These are phyloP conservation scores for Stentor roeselii DNA, from an alignment of 73 alveolate species.

Conservation along the genomic window DNA sequence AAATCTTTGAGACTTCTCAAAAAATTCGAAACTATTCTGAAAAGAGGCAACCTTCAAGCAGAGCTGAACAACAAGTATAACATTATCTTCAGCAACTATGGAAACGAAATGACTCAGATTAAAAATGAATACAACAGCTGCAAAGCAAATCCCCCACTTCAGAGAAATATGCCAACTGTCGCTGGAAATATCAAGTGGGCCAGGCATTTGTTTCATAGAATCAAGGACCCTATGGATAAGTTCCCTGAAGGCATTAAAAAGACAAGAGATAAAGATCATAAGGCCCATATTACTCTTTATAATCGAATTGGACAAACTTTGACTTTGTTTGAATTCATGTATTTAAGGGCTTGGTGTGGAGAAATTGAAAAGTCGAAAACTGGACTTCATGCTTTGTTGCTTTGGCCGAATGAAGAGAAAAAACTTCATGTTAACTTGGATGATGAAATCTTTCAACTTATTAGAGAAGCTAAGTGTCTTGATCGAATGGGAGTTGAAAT, in stretches of 20 bases:
- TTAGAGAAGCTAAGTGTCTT: slow-evolving; percentile 99
- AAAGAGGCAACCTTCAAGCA: slow-evolving; percentile 90
- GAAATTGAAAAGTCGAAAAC: slow-evolving; percentile 93
- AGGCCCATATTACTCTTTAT: slow-evolving; percentile 70
- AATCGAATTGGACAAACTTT: slow-evolving; percentile 82
- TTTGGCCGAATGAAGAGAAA: slow-evolving; percentile 91
- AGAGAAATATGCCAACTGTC: slow-evolving; percentile 99
- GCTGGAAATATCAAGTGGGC: slow-evolving; percentile 99
- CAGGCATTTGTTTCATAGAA: slow-evolving; percentile 94
- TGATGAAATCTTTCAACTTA: slow-evolving; percentile 96
- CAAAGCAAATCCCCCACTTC: slow-evolving; percentile 93
- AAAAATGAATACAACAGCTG: slow-evolving; percentile 38
- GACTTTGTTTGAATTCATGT: slow-evolving; percentile 75
- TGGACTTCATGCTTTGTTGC: slow-evolving; percentile 93
- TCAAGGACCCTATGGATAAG: slow-evolving; percentile 94
- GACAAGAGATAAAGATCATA: slow-evolving; percentile 53
- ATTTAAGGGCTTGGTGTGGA: slow-evolving; percentile 79
- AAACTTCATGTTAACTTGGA: slow-evolving; percentile 98
- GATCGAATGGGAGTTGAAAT: slow-evolving; percentile 99
- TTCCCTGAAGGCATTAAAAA: slow-evolving; percentile 81
- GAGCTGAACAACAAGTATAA: slow-evolving; percentile 82
- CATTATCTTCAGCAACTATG: slow-evolving; percentile 90
- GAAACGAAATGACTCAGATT: slow-evolving; percentile 71
- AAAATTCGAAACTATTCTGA: slow-evolving; percentile 96
- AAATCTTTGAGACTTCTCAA: slow-evolving; percentile 93